Evolutionary conservation across 1,284 basidiomycete species (phyloP).

Genomic region (Abortiporus biennis): DNA sequence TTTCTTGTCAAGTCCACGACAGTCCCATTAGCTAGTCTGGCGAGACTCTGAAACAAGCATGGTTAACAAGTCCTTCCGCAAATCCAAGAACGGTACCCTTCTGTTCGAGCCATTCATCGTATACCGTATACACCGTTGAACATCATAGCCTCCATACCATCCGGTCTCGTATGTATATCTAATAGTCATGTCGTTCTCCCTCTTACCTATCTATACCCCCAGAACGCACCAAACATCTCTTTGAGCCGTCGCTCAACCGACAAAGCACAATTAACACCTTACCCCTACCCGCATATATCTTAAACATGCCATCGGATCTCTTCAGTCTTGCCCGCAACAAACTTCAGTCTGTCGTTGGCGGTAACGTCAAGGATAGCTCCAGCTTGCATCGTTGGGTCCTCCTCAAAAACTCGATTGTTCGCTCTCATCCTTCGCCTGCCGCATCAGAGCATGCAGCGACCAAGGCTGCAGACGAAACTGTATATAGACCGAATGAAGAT

Average conservation of each 20-base stretch:
- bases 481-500: conserved; percentile 36
- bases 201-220: conserved; percentile 10
- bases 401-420: conserved; percentile 74
- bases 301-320: conserved; percentile 45
- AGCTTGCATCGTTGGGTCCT: conserved; percentile 81
- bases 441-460: conserved; percentile 18
- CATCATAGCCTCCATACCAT: conserved; percentile 8
- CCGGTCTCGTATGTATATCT: conserved; percentile 22
- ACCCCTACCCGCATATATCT: conserved; percentile 12
- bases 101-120: conserved; percentile 81
- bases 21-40: conserved; percentile 33
- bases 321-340: conserved; percentile 67
- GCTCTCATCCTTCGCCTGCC: conserved; percentile 35
- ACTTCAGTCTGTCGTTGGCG: conserved; percentile 54
- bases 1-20: conserved; percentile 27
- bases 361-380: conserved; percentile 50
- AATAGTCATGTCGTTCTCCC: conserved; percentile 12
- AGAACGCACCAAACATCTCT: conserved; percentile 22
- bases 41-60: conserved; percentile 49
- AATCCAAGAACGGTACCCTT: conserved; percentile 76
- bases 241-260: conserved; percentile 27
- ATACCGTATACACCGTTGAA: conserved; percentile 72
- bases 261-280: conserved; percentile 10
- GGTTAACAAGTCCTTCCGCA: conserved; percentile 75
- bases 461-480: conserved; percentile 24